Evolutionary conservation across 371 early-diverging fungal genomes (phyloP).

Genomic region (Coemansia sp.): DNA sequence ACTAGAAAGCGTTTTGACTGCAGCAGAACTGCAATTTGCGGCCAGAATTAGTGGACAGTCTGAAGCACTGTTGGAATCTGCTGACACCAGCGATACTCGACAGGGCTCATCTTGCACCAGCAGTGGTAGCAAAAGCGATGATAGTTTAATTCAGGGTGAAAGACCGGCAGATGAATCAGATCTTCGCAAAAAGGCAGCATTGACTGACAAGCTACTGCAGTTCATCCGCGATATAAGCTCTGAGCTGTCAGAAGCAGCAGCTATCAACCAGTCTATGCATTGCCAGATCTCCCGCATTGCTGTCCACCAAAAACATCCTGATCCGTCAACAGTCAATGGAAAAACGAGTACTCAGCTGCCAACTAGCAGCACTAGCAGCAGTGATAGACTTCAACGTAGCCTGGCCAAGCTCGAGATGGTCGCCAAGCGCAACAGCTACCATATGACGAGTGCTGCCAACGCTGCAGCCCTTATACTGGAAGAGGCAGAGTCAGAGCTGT

Average conservation of each 20-base stretch:
- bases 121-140: not conserved
- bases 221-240: not conserved
- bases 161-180: not conserved
- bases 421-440: not conserved
- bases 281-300: not conserved
- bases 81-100: not conserved
- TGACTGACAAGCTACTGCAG: not conserved
- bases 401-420: not conserved
- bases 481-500: not conserved
- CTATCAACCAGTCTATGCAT: not conserved
- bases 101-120: not conserved
- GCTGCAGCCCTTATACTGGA: not conserved
- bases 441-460: not conserved
- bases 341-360: not conserved
- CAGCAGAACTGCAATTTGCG: not conserved
- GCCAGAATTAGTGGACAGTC: not conserved
- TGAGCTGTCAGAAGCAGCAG: not conserved
- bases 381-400: not conserved
- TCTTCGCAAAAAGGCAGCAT: not conserved
- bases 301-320: not conserved
- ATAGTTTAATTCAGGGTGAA: not conserved
- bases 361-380: not conserved
- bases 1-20: too few relatives aligned
- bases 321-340: not conserved
- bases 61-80: not conserved